Evolutionary conservation across 2,329 filamentous ascomycete genomes (phyloP), one percentile per base, ranked within the genome.

Genomic region (Sclerotinia glacialis): DNA sequence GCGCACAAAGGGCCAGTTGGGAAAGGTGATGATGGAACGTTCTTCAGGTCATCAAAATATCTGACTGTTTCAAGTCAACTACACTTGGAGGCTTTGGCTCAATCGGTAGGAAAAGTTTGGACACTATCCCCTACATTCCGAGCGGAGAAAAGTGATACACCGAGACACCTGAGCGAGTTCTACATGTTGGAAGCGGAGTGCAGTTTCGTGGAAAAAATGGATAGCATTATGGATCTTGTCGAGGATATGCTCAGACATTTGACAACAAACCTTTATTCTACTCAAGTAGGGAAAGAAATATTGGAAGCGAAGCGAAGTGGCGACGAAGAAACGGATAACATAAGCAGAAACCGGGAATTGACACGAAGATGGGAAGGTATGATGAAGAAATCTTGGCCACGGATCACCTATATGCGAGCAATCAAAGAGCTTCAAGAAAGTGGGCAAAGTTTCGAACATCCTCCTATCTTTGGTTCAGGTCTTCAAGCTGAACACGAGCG

Each of bases 171-270:
- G 69, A 97, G 92, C 80, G 95, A 99, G 76, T 98, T 99, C 75
- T 98, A 98, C 79, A 98, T 99, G 95, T 85, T 99, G 2, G 95
- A 99, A 78, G 93, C 89, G 21, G 95, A 99, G 78, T 82, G 93
- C 76, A 89, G 87, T 74, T 97, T 97, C 76, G 85, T 89, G 52
- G 83, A 90, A 56, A 80, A 87, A 70, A 82, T 97, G 71, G 80
- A 84, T 40, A 80, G 84, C 34, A 82, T 99, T 72, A 95, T 96
- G 85, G 82, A 88, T 66, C 78, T 94, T n/a, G 85, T 92, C 2
- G 92, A 98, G 77, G 82, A 88, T 65, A 87, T 97, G 83, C 81
- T 97, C 61, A 85, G 86, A 52, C 80, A 81, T 68, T 83, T 84
- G 5, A 78, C 77, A 8, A 79, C 80, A 23, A 74, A 87, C 23